Percentiles rank a stretch among this genome's conserved stretches.
Conservation (phyloP, 306 rosid species). For the Astragalus glycyphyllos region DNA sequence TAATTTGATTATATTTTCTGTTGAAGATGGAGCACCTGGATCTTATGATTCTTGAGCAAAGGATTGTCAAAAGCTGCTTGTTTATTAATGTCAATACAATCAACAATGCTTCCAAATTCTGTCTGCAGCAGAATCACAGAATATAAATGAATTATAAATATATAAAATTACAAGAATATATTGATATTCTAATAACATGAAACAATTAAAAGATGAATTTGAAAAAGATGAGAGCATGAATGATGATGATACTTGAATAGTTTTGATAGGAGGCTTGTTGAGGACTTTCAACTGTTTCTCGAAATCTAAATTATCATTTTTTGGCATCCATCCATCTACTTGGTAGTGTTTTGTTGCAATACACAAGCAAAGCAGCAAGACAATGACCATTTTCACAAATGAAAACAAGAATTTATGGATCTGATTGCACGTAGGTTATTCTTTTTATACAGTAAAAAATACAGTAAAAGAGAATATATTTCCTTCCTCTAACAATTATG, state of each 20-base stretch:
- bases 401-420: too few species aligned
- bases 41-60: constrained; percentile 34
- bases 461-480: too few species aligned
- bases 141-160: not conserved
- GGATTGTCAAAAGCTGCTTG: constrained; percentile 43
- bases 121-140: constrained; percentile 11
- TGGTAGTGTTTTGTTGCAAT: not conserved
- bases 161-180: not conserved
- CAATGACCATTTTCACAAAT: too few species aligned
- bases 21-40: constrained; percentile 24
- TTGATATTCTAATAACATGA: not conserved
- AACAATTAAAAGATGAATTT: not conserved
- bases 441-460: too few species aligned
- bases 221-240: not conserved
- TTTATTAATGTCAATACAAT: constrained; percentile 41
- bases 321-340: constrained; percentile 25
- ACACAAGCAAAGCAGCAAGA: not conserved
- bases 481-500: too few species aligned
- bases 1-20: too few species aligned
- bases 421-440: too few species aligned
- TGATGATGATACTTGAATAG: constrained; percentile 22
- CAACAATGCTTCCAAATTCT: constrained; percentile 30
- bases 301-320: constrained; percentile 34
- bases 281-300: constrained; percentile 31
- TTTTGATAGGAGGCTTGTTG: constrained; percentile 38